Evolutionary conservation across 2,329 filamentous ascomycete species (phyloP).

Genomic region (Blumeriella jaapii): DNA sequence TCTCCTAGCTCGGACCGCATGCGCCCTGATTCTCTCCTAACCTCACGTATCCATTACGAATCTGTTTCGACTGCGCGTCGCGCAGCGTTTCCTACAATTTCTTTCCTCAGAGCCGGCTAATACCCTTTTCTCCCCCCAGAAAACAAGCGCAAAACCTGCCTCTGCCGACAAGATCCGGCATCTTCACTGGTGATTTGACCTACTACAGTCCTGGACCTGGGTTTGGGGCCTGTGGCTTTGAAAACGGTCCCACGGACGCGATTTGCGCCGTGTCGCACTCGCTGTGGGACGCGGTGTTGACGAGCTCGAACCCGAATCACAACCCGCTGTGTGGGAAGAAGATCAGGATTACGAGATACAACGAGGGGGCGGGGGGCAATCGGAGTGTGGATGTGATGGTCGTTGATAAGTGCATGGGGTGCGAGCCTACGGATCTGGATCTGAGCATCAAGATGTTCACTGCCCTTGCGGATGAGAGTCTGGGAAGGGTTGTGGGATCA

Average conservation of each 20-base stretch:
- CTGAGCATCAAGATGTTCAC: slow-evolving; percentile 33
- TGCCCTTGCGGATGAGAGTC: slow-evolving; percentile 34
- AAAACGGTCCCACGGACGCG: slow-evolving; percentile 39
- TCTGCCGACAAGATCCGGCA: slow-evolving; percentile 38
- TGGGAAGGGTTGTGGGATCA: slow-evolving; percentile 30
- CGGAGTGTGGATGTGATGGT: slow-evolving; percentile 49
- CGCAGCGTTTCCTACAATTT: not conserved
- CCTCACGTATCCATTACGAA: not conserved
- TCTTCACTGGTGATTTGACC: slow-evolving; percentile 53
- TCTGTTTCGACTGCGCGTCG: slow-evolving; percentile 1
- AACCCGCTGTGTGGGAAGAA: slow-evolving; percentile 57
- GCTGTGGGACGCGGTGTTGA: slow-evolving; percentile 50
- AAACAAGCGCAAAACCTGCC: slow-evolving; percentile 33
- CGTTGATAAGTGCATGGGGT: slow-evolving; percentile 47
- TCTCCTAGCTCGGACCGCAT: not conserved
- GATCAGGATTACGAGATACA: slow-evolving; percentile 46
- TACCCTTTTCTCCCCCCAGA: slow-evolving; percentile 5
- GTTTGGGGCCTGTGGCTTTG: slow-evolving; percentile 58
- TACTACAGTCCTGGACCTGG: slow-evolving; percentile 54
- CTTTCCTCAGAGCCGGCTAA: slow-evolving; percentile 10
- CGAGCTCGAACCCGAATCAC: slow-evolving; percentile 43
- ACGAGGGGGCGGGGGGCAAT: slow-evolving; percentile 36
- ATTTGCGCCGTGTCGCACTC: slow-evolving; percentile 56
- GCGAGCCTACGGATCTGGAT: slow-evolving; percentile 32
- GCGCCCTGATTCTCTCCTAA: slow-evolving; percentile 5